A percentile compares a stretch with the other conserved stretches of the same genome.
These are phyloP conservation scores for Niebla homalea DNA, from an alignment of 495 filamentous ascomycete genomes.

Conservation along the genomic window DNA sequence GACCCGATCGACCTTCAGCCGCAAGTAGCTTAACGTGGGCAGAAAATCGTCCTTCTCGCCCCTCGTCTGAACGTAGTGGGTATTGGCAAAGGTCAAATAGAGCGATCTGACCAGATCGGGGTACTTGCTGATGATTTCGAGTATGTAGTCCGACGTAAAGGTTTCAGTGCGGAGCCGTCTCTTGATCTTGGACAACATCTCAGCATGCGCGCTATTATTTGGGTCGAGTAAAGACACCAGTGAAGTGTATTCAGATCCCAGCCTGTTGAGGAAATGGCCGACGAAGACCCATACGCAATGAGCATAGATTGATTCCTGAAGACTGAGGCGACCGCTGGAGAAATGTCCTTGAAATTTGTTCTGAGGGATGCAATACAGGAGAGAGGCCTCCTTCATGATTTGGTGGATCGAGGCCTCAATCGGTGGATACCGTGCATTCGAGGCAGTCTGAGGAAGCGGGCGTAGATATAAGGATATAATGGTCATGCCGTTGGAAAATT, in stretches of 20 bases:
- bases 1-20: constrained; percentile 58
- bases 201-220: constrained; percentile 71
- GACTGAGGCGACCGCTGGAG: constrained; percentile 70
- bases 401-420: constrained; percentile 95
- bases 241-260: constrained; percentile 84
- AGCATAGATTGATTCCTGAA: constrained; percentile 94
- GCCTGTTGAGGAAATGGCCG: constrained; percentile 89
- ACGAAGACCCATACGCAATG: constrained; percentile 97
- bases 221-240: constrained; percentile 68
- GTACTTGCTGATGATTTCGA: constrained; percentile 89
- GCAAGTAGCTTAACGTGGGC: constrained; percentile 66
- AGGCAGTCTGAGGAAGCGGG: constrained; percentile 43
- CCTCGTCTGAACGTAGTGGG: constrained; percentile 72
- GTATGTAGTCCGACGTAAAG: constrained; percentile 94
- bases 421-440: constrained; percentile 46
- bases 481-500: constrained; percentile 96
- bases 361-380: constrained; percentile 95
- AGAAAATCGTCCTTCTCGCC: constrained; percentile 70
- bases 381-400: constrained; percentile 95
- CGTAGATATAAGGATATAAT: constrained; percentile 90
- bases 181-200: constrained; percentile 91
- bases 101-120: constrained; percentile 76
- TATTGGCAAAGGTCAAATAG: constrained; percentile 82
- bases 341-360: constrained; percentile 89
- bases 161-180: constrained; percentile 89